phyloP scores from a whole-genome alignment of 495 filamentous ascomycete species.

The Daldinia grandis region DNA sequence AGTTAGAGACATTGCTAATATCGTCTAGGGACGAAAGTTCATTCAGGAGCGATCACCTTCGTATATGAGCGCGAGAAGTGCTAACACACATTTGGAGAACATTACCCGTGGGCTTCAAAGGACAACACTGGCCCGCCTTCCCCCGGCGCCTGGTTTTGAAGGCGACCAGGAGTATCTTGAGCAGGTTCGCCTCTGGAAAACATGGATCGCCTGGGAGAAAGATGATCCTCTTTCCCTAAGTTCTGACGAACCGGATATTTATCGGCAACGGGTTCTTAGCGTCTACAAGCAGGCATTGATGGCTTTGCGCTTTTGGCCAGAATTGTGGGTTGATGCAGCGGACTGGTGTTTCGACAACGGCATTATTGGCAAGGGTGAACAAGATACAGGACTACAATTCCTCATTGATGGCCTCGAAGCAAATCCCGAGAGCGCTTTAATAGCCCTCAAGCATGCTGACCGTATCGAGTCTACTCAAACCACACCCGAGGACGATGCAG shows the following conservation, averaged over 20 bases:
- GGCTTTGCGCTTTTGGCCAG: slow-evolving; percentile 91
- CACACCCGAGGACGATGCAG: slow-evolving; percentile 75
- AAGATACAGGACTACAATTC: slow-evolving; percentile 68
- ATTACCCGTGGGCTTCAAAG: slow-evolving; percentile 80
- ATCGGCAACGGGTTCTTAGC: slow-evolving; percentile 80
- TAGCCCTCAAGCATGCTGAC: slow-evolving; percentile 90
- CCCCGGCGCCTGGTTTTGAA: slow-evolving; percentile 84
- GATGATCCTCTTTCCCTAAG: slow-evolving; percentile 84
- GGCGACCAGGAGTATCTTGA: slow-evolving; percentile 84
- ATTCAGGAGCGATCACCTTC: slow-evolving; percentile 88
- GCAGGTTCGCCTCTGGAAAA: slow-evolving; percentile 91
- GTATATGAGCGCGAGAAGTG: slow-evolving; percentile 92
- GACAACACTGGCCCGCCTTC: slow-evolving; percentile 79
- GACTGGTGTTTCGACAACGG: slow-evolving; percentile 90
- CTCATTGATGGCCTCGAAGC: slow-evolving; percentile 82
- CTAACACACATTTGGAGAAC: slow-evolving; percentile 82
- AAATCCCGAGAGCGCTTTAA: slow-evolving; percentile 90
- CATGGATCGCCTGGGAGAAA: slow-evolving; percentile 95
- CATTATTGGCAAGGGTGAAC: slow-evolving; percentile 66
- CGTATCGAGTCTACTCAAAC: slow-evolving; percentile 76
- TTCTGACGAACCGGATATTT: slow-evolving; percentile 77
- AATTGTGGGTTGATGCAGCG: slow-evolving; percentile 94
- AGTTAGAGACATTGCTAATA: slow-evolving; percentile 23
- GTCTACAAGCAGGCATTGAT: slow-evolving; percentile 94
- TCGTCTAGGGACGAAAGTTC: slow-evolving; percentile 81